Conservation (phyloP, 805 yeast genomes). For the Metschnikowia vanudenii region DNA sequence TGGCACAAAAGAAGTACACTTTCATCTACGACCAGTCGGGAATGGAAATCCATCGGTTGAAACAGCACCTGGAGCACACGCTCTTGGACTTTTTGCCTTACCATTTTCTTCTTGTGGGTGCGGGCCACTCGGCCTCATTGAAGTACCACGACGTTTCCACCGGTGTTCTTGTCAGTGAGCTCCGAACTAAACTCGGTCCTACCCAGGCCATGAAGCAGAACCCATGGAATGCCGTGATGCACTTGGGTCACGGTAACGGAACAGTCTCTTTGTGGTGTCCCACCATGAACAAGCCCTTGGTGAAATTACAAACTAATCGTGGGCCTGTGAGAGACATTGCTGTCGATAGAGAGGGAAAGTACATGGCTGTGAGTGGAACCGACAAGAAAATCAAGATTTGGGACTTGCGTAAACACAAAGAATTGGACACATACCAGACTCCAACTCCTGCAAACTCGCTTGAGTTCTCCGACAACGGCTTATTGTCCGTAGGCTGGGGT, state of each 20-base stretch:
- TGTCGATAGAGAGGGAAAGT: slow-evolving; percentile 85
- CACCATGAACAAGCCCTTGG: slow-evolving; percentile 79
- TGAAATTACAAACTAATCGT: slow-evolving; percentile 71
- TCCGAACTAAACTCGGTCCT: slow-evolving; percentile 86
- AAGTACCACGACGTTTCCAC: slow-evolving; percentile 96
- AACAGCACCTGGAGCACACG: slow-evolving; percentile 85
- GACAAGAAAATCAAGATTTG: slow-evolving; percentile 84
- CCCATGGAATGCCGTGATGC: slow-evolving; percentile 94
- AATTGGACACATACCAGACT: slow-evolving; percentile 62
- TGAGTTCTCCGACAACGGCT: slow-evolving; percentile 82
- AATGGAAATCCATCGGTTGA: slow-evolving; percentile 84
- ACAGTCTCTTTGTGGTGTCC: slow-evolving; percentile 95
- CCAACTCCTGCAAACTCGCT: slow-evolving; percentile 86
- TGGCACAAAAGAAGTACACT: slow-evolving; percentile 92
- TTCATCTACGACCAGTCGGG: slow-evolving; percentile 92
- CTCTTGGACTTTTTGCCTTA: slow-evolving; percentile 86
- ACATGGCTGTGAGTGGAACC: slow-evolving; percentile 91
- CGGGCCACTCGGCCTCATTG: slow-evolving; percentile 85
- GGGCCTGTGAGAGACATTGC: slow-evolving; percentile 89
- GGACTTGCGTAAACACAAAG: slow-evolving; percentile 86
- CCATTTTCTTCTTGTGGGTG: slow-evolving; percentile 81
- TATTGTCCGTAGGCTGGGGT: slow-evolving; percentile 90
- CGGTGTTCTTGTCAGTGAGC: slow-evolving; percentile 79
- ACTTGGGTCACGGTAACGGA: slow-evolving; percentile 91
- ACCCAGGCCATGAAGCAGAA: slow-evolving; percentile 85